A percentile compares a stretch with the other conserved stretches of the same genome.
Evolutionary conservation across 2,329 filamentous ascomycete species (phyloP).

Genomic region (Capronia coronata): DNA sequence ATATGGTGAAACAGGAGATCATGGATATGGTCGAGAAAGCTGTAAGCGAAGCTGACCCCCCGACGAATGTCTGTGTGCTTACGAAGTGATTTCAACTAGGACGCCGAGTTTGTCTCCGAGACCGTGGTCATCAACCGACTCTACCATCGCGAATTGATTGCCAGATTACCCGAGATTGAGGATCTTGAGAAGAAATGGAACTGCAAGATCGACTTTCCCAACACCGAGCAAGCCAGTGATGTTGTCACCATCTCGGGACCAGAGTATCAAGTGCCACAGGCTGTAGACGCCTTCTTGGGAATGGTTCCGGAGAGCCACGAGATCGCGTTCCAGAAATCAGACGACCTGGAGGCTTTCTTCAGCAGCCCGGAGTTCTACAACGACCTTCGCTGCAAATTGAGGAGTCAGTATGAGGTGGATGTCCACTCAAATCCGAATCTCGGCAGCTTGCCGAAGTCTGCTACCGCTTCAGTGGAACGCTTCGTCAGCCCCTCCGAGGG

Average conservation of each 20-base stretch:
- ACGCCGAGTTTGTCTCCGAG: slow-evolving; percentile 94
- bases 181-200: slow-evolving; percentile 98
- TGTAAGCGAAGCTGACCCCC: slow-evolving; percentile 44
- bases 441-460: slow-evolving; percentile 31
- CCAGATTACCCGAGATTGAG: slow-evolving; percentile 81
- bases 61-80: slow-evolving; percentile 17
- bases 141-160: slow-evolving; percentile 89
- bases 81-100: slow-evolving; percentile 44
- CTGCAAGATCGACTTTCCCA: slow-evolving; percentile 97
- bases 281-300: slow-evolving; percentile 89
- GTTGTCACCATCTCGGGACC: slow-evolving; percentile 92
- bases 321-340: slow-evolving; percentile 70
- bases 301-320: slow-evolving; percentile 98
- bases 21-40: slow-evolving; percentile 98
- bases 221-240: slow-evolving; percentile 94
- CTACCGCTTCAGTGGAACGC: slow-evolving; percentile 34
- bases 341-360: slow-evolving; percentile 72
- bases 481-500: slow-evolving; percentile 46
- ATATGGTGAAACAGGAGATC: slow-evolving; percentile 97
- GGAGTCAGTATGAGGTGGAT: slow-evolving; percentile 85
- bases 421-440: slow-evolving; percentile 57
- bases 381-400: slow-evolving; percentile 76
- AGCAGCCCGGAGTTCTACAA: slow-evolving; percentile 72
- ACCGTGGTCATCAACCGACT: slow-evolving; percentile 88
- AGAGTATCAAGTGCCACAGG: slow-evolving; percentile 96